Evolutionary conservation across 2,329 filamentous ascomycete genomes (phyloP), one percentile per base, ranked within the genome.

Genomic region (Stagonosporopsis vannaccii): DNA sequence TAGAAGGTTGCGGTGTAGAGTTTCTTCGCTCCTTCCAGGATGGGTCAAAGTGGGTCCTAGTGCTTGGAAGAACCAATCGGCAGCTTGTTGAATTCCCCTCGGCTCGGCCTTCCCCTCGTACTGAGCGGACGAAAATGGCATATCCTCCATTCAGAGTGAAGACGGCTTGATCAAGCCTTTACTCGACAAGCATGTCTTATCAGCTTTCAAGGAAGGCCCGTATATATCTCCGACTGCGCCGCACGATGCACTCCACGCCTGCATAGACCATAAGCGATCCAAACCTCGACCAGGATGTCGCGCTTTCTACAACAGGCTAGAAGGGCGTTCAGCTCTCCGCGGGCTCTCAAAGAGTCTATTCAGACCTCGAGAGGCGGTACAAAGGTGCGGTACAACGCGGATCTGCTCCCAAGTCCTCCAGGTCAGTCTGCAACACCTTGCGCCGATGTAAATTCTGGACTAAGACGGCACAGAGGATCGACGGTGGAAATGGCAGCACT

Each of bases 271-370:
- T 19, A 22, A 13, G 22, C 3, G 30, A 44, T 26, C 30, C 20
- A 19, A n/a, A 15, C 6, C 30, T 22, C 7, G 4, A n/a, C 23
- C 13, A 20, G 30, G 30, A 51, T 43, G 40, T 20, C 22, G n/a
- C 48, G 32, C 8, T 43, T 37, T 23, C 6, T 44, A 15, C 39
- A 36, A 23, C 48, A 44, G 23, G 22, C 25, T 12, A 35, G 32
- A n/a, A 23, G 30, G 20, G n/a, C 17, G 1, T 48, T 59, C 11
- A 44, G 46, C 35, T 61, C 58, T 32, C 60, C 78, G 77, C 50
- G 78, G 78, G 58, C 46, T 2, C 46, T 56, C 51, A 55, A 61
- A 33, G 43, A 52, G 13, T 46, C 51, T 25, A 15, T 51, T 13
- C 50, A 51, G 20, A 57, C 43, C 8, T 60, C 59, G 6, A 41